Base-by-base conservation (phyloP, 2,329 filamentous ascomycete species). In the Penicillium olsonii region DNA sequence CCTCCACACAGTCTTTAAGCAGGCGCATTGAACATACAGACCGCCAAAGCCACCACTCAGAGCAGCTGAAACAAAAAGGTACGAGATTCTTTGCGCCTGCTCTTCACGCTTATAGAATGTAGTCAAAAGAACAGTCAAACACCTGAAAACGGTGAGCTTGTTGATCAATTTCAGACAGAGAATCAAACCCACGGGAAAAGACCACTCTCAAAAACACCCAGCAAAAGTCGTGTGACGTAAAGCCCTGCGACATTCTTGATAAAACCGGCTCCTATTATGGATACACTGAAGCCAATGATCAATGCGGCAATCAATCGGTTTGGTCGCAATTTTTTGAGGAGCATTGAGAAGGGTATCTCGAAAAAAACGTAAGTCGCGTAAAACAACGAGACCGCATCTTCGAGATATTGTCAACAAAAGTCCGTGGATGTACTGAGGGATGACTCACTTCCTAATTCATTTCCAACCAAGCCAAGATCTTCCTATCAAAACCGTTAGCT, bases 321-420 rank as follows among this genome's bases (percentile, higher is more conserved):
- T 5, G 69, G 67, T 3, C 61, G 65, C 33, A 69, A 37, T 38
- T 68, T 72, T 57, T 75, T 75, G 39, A 75, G 60, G 2, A 73
- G 54, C 35, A 76, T 56, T 3, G 70, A 67, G 19, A 66, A 69
- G 0, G 73, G 74, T 2, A 68, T 69, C 37, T 77, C 75, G 47
- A 75, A 72, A 14, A 65, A 55, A 10, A 76, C 70, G 39, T 75
- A 74, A 8, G 70, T 74, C 4, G 66, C 71, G 52, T 74, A 76
- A 52, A 77, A 75, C 29, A 77, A 64, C 1, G 68, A 68, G 20
- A 73, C 67, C 5, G 67, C 72, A n/a, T 57, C 70, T 44, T 24
- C n/a, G 62, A 68, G 51, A 9, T 37, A 12, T 26, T n/a, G 22
- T 31, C 37, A 40, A 20, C 10, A 9, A 14, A 42, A 11, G 4